Evolutionary conservation across 768 basidiomycete genomes (phyloP).

Genomic region (Panus rudis): DNA sequence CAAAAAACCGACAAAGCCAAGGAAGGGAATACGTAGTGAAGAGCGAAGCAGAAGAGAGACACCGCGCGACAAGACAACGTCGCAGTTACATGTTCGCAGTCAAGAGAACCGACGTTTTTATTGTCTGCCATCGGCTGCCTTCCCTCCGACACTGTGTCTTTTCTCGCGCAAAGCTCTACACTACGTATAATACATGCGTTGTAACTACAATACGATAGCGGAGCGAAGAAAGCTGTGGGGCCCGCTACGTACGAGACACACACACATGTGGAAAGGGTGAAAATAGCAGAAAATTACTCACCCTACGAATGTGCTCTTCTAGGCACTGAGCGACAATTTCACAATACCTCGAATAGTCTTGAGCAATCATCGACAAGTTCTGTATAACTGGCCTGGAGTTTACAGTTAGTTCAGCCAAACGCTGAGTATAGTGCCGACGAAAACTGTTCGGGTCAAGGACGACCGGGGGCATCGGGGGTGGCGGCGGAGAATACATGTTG

Average conservation of each 20-base stretch:
- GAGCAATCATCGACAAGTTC: conserved; percentile 84
- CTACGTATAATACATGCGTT: conserved; percentile 11
- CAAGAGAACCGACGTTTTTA: no score
- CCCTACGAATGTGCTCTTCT: conserved; percentile 79
- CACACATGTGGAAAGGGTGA: conserved; percentile 1
- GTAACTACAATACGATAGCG: no score
- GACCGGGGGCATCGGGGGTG: conserved; percentile 39
- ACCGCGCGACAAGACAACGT: conserved; percentile 1
- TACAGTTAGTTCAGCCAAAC: conserved; percentile 78
- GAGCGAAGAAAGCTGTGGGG: neutral
- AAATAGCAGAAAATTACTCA: conserved; percentile 45
- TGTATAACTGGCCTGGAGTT: conserved; percentile 96
- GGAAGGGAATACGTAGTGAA: conserved; percentile 21
- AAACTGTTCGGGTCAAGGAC: conserved; percentile 63
- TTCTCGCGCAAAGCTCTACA: conserved; percentile 5
- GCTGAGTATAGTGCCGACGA: conserved; percentile 67
- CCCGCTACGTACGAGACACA: neutral
- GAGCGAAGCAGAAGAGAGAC: conserved; percentile 12
- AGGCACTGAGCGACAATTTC: conserved; percentile 77
- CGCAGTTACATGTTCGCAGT: conserved; percentile 1
- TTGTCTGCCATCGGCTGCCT: no score
- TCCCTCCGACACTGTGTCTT: no score
- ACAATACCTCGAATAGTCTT: conserved; percentile 74
- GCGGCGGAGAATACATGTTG: conserved; percentile 42
- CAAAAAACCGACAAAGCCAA: conserved; percentile 12